phyloP scores from a whole-genome alignment of 306 rosid genomes.

The Quillaja saponaria region DNA sequence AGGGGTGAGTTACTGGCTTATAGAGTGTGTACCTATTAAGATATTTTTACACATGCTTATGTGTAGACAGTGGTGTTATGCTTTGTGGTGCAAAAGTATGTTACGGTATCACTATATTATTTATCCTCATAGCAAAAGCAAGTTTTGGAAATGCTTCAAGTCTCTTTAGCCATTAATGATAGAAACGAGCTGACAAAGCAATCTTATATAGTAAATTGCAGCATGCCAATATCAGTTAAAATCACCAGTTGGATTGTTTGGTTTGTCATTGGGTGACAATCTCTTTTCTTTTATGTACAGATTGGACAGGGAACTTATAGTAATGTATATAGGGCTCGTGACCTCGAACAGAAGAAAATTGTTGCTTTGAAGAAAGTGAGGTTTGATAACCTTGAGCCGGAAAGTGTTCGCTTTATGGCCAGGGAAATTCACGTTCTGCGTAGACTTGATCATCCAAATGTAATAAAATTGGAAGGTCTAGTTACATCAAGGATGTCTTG shows the following conservation, averaged over 20 bases:
- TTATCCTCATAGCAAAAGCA: too few species aligned
- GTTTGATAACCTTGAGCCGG: slow-evolving; percentile 93
- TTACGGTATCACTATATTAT: too few species aligned
- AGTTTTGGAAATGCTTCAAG: too few species aligned
- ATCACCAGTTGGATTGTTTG: slow-evolving; percentile 22
- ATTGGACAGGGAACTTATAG: slow-evolving; percentile 99
- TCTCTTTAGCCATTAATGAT: too few species aligned
- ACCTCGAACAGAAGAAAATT: slow-evolving; percentile 83
- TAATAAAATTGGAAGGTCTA: slow-evolving; percentile 83
- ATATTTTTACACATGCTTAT: too few species aligned
- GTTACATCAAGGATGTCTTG: slow-evolving; percentile 98
- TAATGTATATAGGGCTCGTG: slow-evolving; percentile 91
- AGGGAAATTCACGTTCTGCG: slow-evolving; percentile 94
- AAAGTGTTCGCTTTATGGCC: slow-evolving; percentile 96
- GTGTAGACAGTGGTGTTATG: too few species aligned
- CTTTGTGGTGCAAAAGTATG: too few species aligned
- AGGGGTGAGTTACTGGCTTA: neutral
- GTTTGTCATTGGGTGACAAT: slow-evolving; percentile 10
- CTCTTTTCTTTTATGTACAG: slow-evolving; percentile 43
- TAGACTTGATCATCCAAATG: slow-evolving; percentile 87
- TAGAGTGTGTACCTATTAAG: neutral
- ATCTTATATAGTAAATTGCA: too few species aligned
- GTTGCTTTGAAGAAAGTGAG: slow-evolving; percentile 94
- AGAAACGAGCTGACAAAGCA: too few species aligned
- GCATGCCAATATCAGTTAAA: neutral